Base-by-base conservation (phyloP, 768 basidiomycete species). In the Pleurotus giganteus region DNA sequence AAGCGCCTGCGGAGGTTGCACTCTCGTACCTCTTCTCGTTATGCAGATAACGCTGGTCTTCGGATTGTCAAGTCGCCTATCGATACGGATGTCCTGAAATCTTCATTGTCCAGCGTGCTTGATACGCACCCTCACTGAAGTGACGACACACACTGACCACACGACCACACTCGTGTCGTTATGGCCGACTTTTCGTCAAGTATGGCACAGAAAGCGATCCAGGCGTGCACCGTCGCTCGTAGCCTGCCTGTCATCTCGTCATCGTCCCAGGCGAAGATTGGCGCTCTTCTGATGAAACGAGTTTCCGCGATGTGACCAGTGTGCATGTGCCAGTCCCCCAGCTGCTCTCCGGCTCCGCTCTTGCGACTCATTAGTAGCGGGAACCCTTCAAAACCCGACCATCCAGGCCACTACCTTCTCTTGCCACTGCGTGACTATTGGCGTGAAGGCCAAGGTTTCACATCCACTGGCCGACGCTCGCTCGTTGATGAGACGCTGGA, bases 381-480 rank as follows among this genome's bases (percentile, higher is more conserved):
- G 17, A 11, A 8, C 11, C 60, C 63, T 57, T 39, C 39, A 8
- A 58, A 41, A 15, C 55, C 61, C 6, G 65, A 52, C 71, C 7
- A 65, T 73, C 11, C 73, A 73, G 58, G 31, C 70, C 27, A 73
- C 71, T 4, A 63, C 55, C 2, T 69, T 74, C 51, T 56, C 61
- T n/a, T 65, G 66, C 45, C 63, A 63, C 17, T 67, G 63, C 2
- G 43, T 66, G 12, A 64, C 64, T 2, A 63, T 74, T 27, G 68
- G 63, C 11, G 47, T 71, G n/a, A 68, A 70, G 61, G n/a, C n/a
- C 39, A 41, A 41, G 39, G 50, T 71, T 23, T 63, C 65, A 4
- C 74, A 74, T 49, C 61, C 66, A 1, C 37, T 74, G 5, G 73
- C 69, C 5, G 73, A 74, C 53, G 73, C 72, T 7, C 71, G 70